Percentiles rank a stretch among this genome's conserved stretches.
These are phyloP conservation scores for Angomonas ambiguus DNA, from an alignment of 208 protist species.

Conservation along the genomic window DNA sequence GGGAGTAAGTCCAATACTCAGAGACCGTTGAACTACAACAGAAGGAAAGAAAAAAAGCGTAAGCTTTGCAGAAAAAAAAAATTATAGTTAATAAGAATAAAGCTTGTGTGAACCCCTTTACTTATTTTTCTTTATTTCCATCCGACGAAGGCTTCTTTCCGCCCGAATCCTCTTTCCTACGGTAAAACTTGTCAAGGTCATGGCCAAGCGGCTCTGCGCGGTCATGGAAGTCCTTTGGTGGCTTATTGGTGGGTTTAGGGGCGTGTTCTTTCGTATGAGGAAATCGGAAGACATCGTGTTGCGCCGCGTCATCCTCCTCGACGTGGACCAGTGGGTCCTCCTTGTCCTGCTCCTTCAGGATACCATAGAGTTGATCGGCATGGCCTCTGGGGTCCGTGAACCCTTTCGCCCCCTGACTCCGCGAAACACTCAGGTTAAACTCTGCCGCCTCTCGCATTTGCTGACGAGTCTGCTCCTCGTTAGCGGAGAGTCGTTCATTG, in stretches of 20 bases:
- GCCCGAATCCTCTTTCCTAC: slow-evolving; percentile 4
- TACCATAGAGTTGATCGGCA: slow-evolving; percentile 71
- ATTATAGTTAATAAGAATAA: slow-evolving; percentile 7
- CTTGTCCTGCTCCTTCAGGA: slow-evolving; percentile 29
- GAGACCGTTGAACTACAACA: slow-evolving; percentile 5
- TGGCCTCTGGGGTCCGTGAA: slow-evolving; percentile 81
- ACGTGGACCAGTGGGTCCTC: slow-evolving; percentile 39
- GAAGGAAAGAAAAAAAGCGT: slow-evolving; percentile 8
- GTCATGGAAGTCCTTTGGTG: slow-evolving; percentile 25
- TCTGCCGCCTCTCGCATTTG: slow-evolving; percentile 83
- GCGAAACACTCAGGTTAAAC: slow-evolving; percentile 71
- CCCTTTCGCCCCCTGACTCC: slow-evolving; percentile 71
- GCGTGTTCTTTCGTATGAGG: slow-evolving; percentile 60
- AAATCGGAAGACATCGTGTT: slow-evolving; percentile 59
- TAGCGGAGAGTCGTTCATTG: slow-evolving; percentile 76
- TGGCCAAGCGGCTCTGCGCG: slow-evolving; percentile 34
- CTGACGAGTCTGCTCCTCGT: slow-evolving; percentile 75
- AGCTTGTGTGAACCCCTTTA: not conserved
- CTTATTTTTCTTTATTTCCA: not conserved
- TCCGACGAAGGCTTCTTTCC: not conserved
- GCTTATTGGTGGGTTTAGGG: slow-evolving; percentile 31
- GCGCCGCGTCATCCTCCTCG: slow-evolving; percentile 43
- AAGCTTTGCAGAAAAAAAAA: not conserved
- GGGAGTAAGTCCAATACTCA: no score
- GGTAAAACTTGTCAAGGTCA: slow-evolving; percentile 29